phyloP scores from a whole-genome alignment of 768 basidiomycete species.

The Lentinula boryana region DNA sequence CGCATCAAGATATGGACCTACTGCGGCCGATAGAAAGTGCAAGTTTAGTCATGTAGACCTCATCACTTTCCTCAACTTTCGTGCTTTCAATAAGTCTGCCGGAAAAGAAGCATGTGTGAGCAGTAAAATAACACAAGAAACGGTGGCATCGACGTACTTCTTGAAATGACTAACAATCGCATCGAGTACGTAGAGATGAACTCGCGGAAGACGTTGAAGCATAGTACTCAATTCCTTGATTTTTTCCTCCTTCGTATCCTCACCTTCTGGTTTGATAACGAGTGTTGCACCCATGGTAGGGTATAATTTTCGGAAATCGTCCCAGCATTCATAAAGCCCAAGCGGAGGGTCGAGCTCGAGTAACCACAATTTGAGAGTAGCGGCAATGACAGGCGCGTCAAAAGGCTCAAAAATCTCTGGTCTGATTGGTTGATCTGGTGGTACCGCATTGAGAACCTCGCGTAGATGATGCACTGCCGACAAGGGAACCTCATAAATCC shows the following conservation, averaged over 20 bases:
- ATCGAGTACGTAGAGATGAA: constrained; percentile 80
- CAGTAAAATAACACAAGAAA: neutral
- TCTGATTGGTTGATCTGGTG: constrained; percentile 50
- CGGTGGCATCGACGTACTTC: constrained; percentile 35
- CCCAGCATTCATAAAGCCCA: constrained; percentile 85
- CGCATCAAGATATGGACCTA: constrained; percentile 30
- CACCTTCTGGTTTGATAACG: constrained; percentile 44
- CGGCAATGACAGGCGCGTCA: constrained; percentile 84
- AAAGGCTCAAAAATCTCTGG: constrained; percentile 49
- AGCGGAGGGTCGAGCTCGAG: constrained; percentile 90
- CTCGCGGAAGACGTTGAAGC: constrained; percentile 66
- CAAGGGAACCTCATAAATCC: constrained; percentile 94
- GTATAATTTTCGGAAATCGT: constrained; percentile 84
- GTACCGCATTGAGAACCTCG: constrained; percentile 75
- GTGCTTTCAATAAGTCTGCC: constrained; percentile 67
- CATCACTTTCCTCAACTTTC: constrained; percentile 61
- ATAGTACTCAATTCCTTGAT: constrained; percentile 56
- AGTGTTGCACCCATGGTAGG: constrained; percentile 47
- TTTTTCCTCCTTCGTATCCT: constrained; percentile 50
- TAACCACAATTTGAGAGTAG: constrained; percentile 80
- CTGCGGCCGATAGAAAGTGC: constrained; percentile 83
- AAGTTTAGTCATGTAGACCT: constrained; percentile 82
- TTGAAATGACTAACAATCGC: constrained; percentile 71
- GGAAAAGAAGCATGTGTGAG: constrained; percentile 2
- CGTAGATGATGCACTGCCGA: constrained; percentile 79